A percentile compares a stretch with the other conserved stretches of the same genome.
Evolutionary conservation across 1,284 basidiomycete genomes (phyloP).

Genomic region (Austroboletus novae-zelandiae): DNA sequence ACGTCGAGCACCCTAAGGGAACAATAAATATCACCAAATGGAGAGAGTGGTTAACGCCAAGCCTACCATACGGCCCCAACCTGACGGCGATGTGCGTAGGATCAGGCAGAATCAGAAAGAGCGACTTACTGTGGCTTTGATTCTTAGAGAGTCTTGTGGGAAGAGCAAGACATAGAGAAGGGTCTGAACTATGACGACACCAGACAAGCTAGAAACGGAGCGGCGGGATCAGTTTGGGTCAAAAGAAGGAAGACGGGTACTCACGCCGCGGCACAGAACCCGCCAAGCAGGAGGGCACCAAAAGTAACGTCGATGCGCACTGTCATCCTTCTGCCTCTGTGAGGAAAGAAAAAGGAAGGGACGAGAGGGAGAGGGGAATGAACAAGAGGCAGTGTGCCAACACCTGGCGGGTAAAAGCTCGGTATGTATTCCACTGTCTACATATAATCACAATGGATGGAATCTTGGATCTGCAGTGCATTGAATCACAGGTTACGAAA

Average conservation of each 20-base stretch:
- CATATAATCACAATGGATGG: no score
- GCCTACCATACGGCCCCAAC: conserved; percentile 28
- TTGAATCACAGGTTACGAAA: no score
- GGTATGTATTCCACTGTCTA: neutral
- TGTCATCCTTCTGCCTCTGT: conserved; percentile 4
- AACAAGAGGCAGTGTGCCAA: conserved; percentile 3
- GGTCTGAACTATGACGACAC: conserved; percentile 42
- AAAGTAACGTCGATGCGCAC: conserved; percentile 28
- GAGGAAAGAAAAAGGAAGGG: neutral
- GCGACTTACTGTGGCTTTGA: conserved; percentile 39
- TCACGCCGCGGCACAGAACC: conserved; percentile 40
- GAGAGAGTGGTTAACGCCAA: neutral
- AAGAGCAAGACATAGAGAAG: conserved; percentile 45
- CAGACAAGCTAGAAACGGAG: conserved; percentile 37
- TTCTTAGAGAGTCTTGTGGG: conserved; percentile 30
- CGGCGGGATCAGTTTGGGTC: neutral
- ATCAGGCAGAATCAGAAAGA: neutral
- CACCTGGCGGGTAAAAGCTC: neutral
- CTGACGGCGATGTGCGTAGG: conserved; percentile 8
- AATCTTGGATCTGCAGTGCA: no score
- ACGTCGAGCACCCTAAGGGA: conserved; percentile 24
- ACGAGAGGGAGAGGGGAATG: neutral
- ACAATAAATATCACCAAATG: conserved; percentile 2
- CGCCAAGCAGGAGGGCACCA: conserved; percentile 45
- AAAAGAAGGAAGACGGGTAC: neutral